A percentile compares a stretch with the other conserved stretches of the same genome.
phyloP scores from a whole-genome alignment of 768 basidiomycete species.

The Boletus insuetus region DNA sequence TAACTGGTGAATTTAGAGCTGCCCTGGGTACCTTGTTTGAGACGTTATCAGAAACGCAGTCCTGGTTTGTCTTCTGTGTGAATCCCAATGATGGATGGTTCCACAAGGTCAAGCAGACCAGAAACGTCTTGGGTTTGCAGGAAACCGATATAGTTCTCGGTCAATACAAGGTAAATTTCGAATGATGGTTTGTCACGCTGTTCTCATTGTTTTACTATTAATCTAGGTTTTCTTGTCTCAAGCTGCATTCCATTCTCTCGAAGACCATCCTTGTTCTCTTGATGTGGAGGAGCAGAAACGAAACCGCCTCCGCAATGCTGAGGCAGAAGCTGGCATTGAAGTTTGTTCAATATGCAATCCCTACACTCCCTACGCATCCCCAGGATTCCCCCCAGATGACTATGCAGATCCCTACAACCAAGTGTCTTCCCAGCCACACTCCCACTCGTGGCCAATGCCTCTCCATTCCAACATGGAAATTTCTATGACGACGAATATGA shows the following conservation, averaged over 20 bases:
- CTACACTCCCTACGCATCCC: slow-evolving; percentile 72
- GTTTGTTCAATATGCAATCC: slow-evolving; percentile 59
- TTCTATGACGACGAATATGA: slow-evolving; percentile 73
- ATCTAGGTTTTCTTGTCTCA: slow-evolving; percentile 86
- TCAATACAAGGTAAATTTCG: too few relatives aligned
- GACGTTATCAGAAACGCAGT: slow-evolving; percentile 84
- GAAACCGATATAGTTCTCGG: too few relatives aligned
- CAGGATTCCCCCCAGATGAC: slow-evolving; percentile 41
- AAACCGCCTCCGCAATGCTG: slow-evolving; percentile 72
- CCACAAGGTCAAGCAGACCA: too few relatives aligned
- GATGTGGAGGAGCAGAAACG: slow-evolving; percentile 88
- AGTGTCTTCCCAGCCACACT: slow-evolving; percentile 60
- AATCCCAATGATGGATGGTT: slow-evolving; percentile 94
- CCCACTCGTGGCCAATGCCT: slow-evolving; percentile 80
- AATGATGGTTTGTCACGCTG: neutral
- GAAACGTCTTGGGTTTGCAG: too few relatives aligned
- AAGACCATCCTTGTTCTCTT: slow-evolving; percentile 77
- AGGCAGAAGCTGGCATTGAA: slow-evolving; percentile 66
- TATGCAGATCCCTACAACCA: slow-evolving; percentile 53
- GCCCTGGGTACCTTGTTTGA: slow-evolving; percentile 59
- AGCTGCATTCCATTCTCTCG: slow-evolving; percentile 81
- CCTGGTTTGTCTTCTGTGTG: slow-evolving; percentile 90
- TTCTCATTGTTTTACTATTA: neutral
- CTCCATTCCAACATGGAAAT: slow-evolving; percentile 76
- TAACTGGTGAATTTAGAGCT: slow-evolving; percentile 73